Percentiles rank a stretch among this genome's conserved stretches.
phyloP scores from a whole-genome alignment of 192 early-diverging fungal species.

The Phycomyces nitens region DNA sequence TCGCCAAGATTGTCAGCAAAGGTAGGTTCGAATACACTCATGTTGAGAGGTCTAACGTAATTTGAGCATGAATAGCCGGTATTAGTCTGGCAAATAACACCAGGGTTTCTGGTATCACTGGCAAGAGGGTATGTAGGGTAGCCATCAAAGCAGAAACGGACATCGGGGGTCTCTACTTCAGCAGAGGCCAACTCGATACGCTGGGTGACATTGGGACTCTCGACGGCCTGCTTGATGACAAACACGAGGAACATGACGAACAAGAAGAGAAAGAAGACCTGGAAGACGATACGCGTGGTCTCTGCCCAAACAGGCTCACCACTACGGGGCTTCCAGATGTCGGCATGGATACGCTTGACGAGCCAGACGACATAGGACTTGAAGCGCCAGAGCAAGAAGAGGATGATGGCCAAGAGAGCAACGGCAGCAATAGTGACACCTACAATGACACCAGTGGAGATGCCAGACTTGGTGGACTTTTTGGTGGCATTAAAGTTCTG shows the following conservation, averaged over 20 bases:
- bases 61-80: slow-evolving; percentile 17
- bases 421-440: slow-evolving; percentile 30
- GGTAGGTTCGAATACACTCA: slow-evolving; percentile 22
- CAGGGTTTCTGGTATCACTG: slow-evolving; percentile 16
- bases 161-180: slow-evolving; percentile 30
- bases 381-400: slow-evolving; percentile 30
- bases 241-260: slow-evolving; percentile 29
- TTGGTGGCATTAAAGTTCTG: slow-evolving; percentile 4
- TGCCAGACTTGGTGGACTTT: slow-evolving; percentile 5
- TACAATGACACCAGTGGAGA: slow-evolving; percentile 28
- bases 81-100: slow-evolving; percentile 26
- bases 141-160: slow-evolving; percentile 38
- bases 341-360: slow-evolving; percentile 24
- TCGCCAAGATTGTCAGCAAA: slow-evolving; percentile 28
- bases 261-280: slow-evolving; percentile 30
- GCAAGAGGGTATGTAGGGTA: slow-evolving; percentile 7
- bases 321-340: slow-evolving; percentile 35
- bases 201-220: slow-evolving; percentile 29
- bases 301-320: slow-evolving; percentile 39
- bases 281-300: slow-evolving; percentile 31
- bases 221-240: slow-evolving; percentile 29
- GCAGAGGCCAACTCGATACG: slow-evolving; percentile 18
- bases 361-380: slow-evolving; percentile 23
- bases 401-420: slow-evolving; percentile 21
- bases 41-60: slow-evolving; percentile 19